Evolutionary conservation across 2,329 filamentous ascomycete species (phyloP).

Genomic region (Ceratocystis albifundus): DNA sequence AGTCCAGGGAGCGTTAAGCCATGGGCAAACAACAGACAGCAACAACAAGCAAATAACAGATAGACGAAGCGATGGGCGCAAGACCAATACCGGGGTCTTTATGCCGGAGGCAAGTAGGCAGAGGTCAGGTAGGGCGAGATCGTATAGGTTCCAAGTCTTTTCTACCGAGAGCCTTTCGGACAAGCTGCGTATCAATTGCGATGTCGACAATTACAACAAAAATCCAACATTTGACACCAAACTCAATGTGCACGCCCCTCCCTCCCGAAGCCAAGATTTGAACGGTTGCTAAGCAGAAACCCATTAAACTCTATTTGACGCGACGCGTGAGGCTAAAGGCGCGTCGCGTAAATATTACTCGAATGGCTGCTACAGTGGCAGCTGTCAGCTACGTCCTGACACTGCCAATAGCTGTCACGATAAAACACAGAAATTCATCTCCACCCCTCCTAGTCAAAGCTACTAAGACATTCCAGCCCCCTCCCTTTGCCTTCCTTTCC

Average conservation of each 20-base stretch:
- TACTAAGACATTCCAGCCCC: neutral
- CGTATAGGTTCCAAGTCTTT: too few relatives aligned
- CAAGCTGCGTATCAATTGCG: too few relatives aligned
- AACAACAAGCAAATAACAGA: neutral
- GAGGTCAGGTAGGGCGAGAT: too few relatives aligned
- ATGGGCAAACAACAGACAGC: neutral
- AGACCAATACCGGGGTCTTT: neutral
- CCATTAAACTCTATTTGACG: conserved; percentile 16
- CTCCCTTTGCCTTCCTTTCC: neutral
- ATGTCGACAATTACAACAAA: too few relatives aligned
- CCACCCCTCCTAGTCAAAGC: neutral
- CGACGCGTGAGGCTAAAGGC: conserved; percentile 2
- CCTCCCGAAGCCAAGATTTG: neutral
- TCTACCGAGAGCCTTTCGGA: too few relatives aligned
- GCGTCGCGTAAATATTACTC: neutral
- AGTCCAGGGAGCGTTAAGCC: neutral
- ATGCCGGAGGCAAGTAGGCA: too few relatives aligned
- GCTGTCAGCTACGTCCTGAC: neutral
- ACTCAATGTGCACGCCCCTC: neutral
- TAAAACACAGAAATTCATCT: neutral
- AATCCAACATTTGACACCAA: too few relatives aligned
- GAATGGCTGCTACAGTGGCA: neutral
- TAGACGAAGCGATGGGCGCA: neutral
- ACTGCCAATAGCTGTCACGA: neutral
- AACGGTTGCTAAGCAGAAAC: conserved; percentile 7